Conservation (phyloP, 1,284 basidiomycete genomes). For the Jaminaea rosea region DNA sequence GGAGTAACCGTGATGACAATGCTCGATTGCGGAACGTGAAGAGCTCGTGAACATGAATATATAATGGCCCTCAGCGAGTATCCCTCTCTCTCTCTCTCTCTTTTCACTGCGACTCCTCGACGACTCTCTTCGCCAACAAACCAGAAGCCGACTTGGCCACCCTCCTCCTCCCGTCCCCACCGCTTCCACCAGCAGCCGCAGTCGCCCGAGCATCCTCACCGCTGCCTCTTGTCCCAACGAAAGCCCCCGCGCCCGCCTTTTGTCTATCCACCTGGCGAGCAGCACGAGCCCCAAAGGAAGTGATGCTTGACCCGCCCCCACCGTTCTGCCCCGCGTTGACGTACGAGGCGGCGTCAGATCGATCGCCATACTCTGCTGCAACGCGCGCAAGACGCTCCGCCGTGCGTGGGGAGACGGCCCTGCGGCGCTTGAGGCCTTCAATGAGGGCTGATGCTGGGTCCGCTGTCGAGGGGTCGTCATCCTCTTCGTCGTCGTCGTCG, state of each 20-base stretch:
- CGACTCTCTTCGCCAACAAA: neutral
- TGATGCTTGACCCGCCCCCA: neutral
- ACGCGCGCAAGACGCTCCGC: neutral
- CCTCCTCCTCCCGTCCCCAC: neutral
- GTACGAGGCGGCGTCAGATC: neutral
- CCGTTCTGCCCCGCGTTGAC: neutral
- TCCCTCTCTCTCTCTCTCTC: too few relatives aligned
- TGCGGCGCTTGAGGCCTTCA: neutral
- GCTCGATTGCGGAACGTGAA: too few relatives aligned
- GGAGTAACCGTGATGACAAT: too few relatives aligned
- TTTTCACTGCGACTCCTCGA: conserved; percentile 5
- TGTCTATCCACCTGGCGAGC: neutral
- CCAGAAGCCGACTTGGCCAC: too few relatives aligned
- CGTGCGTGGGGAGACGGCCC: neutral
- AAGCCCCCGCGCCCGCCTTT: neutral
- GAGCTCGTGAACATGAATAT: too few relatives aligned
- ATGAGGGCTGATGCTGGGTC: neutral
- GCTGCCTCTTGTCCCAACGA: neutral
- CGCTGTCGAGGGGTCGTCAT: neutral
- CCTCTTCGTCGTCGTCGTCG: neutral
- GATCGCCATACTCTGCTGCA: neutral
- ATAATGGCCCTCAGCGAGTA: too few relatives aligned
- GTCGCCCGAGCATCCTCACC: neutral
- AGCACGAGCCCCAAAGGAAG: neutral
- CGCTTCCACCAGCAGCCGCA: neutral